phyloP scores from a whole-genome alignment of 1,139 yeast species.

The Nakaseomyces uthaithaninus region DNA sequence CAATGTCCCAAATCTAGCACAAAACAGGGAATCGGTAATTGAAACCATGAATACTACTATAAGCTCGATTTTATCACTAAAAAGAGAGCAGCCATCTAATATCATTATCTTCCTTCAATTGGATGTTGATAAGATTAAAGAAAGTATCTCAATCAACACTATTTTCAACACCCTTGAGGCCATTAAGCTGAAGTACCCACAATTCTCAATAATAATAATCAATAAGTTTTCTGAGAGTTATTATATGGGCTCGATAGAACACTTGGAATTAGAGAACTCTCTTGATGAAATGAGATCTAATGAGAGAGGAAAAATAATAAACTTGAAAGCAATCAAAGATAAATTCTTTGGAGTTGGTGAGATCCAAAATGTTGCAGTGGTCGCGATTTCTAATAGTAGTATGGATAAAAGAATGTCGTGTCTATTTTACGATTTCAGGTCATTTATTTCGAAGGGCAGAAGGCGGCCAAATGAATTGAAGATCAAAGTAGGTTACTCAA shows the following conservation, averaged over 20 bases:
- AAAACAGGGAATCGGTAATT: slow-evolving; percentile 6
- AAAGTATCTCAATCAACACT: slow-evolving; percentile 11
- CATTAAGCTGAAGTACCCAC: slow-evolving; percentile 16
- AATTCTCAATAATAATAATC: background rate
- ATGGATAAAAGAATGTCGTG: slow-evolving; percentile 23
- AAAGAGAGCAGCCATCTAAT: slow-evolving; percentile 24
- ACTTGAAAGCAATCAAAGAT: background rate
- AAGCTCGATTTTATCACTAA: slow-evolving; percentile 27
- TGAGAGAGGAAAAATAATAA: too few relatives aligned
- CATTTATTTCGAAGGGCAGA: slow-evolving; percentile 18
- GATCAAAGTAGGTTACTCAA: slow-evolving; percentile 29
- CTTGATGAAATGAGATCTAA: too few relatives aligned
- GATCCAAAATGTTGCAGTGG: slow-evolving; percentile 17
- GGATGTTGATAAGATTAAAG: slow-evolving; percentile 17
- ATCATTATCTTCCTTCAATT: slow-evolving; percentile 27
- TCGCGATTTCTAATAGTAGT: slow-evolving; percentile 24
- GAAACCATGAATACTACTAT: slow-evolving; percentile 22
- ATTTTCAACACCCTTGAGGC: slow-evolving; percentile 25
- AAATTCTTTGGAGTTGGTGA: slow-evolving; percentile 6
- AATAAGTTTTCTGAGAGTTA: background rate
- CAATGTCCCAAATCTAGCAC: slow-evolving; percentile 6
- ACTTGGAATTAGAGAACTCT: background rate
- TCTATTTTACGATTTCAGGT: slow-evolving; percentile 19
- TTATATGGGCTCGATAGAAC: background rate
- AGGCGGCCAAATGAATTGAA: slow-evolving; percentile 26